Percentiles rank a stretch among this genome's conserved stretches.
Conservation (phyloP, 768 basidiomycete genomes). For the Boletus rufocinnamomeus region DNA sequence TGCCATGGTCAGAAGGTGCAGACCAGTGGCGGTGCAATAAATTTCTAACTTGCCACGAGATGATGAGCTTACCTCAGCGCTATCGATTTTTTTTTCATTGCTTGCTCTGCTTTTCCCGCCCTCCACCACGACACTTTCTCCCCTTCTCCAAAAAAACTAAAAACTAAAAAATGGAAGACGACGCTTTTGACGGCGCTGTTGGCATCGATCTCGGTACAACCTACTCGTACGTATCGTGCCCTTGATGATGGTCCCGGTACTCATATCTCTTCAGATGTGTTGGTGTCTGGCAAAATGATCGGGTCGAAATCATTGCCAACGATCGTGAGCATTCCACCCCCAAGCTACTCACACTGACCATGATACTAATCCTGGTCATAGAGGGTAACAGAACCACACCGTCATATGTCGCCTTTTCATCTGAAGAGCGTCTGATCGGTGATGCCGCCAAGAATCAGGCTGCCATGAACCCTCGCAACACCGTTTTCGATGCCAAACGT, state of each 20-base stretch:
- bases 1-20: conserved; percentile 27
- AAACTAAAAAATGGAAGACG: conserved; percentile 77
- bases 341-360: background rate
- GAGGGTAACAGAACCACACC: conserved; percentile 99
- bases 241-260: conserved; percentile 24
- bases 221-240: conserved; percentile 70
- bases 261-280: conserved; percentile 68
- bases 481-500: conserved; percentile 99
- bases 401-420: conserved; percentile 98
- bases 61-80: conserved; percentile 56
- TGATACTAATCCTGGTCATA: conserved; percentile 31
- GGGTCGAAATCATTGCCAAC: conserved; percentile 98
- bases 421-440: conserved; percentile 95
- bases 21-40: conserved; percentile 34
- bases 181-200: conserved; percentile 89
- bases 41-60: conserved; percentile 17
- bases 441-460: conserved; percentile 99
- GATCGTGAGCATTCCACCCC: conserved; percentile 64
- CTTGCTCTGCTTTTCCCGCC: conserved; percentile 19
- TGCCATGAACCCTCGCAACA: conserved; percentile 99
- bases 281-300: conserved; percentile 99
- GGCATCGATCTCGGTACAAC: conserved; percentile 98
- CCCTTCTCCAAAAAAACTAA: conserved; percentile 34
- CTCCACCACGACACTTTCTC: conserved; percentile 36
- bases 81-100: conserved; percentile 40